Evolutionary conservation across 1,139 yeast species (phyloP), one percentile per base, ranked within the genome.

Genomic region (Pichia inconspicua): DNA sequence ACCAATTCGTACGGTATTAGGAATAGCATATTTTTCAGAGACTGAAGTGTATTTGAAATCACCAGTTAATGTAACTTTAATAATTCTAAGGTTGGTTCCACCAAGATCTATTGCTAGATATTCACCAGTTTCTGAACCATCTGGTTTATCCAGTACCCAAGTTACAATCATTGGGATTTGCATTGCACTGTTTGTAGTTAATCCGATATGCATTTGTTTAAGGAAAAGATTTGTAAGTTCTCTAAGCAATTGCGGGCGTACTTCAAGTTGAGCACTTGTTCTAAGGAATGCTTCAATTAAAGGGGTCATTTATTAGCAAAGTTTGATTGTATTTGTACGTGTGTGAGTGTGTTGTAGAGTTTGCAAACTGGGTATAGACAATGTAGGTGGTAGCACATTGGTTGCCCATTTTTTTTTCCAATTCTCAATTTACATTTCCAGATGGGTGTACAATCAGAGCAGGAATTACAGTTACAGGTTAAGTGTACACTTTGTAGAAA

Each of bases 141-240:
- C 83, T 53, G 98, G 97, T 73, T 74, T 83, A 61, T 85, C 95
- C 77, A 88, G 74, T 48, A 90, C 97, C 97, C 97, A 90, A 68
- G 95, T 87, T 41, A 95, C 95, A 63, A 84, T 88, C 98, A 90
- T 92, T 52, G 97, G 97, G 62, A 87, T 85, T 67, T 83, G 83
- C 51, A 94, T 92, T 44, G 94, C 94, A 46, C 70, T 60, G 64
- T 79, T 78, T 50, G 88, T 75, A 22, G n/a, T 19, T 56, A 86
- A 74, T 47, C 95, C 95, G 67, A 85, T 85, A 53, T 82, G 78
- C 61, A 92, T 78, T 70, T 92, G 97, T 17, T 61, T 48, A 41
- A 78, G 74, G 62, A 82, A 82, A 63, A 84, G 95, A 45, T 75
- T 75, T 47, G 87, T 80, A 64, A 90, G 80, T 51, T 73, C 68